phyloP scores from a whole-genome alignment of 2,329 filamentous ascomycete genomes.

The Pseudogymnoascus sp. region DNA sequence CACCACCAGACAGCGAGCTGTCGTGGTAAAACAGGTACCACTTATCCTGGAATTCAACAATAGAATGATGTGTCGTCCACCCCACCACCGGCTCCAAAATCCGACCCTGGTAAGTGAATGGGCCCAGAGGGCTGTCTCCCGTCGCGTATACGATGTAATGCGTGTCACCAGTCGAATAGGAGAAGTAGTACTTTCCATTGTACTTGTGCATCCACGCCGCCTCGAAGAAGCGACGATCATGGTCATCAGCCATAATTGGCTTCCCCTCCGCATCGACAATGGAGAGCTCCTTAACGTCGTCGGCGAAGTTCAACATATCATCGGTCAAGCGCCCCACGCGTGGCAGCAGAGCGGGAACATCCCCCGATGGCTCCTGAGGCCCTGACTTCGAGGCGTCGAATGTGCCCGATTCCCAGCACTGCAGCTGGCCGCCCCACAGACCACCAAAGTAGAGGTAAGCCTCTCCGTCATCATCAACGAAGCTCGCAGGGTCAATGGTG shows the following conservation, averaged over 20 bases:
- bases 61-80: slow-evolving; percentile 76
- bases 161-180: slow-evolving; percentile 70
- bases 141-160: slow-evolving; percentile 66
- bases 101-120: slow-evolving; percentile 63
- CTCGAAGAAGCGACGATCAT: slow-evolving; percentile 71
- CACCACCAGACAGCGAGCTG: slow-evolving; percentile 57
- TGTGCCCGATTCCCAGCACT: slow-evolving; percentile 56
- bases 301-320: slow-evolving; percentile 58
- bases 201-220: slow-evolving; percentile 74
- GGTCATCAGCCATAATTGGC: slow-evolving; percentile 57
- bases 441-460: slow-evolving; percentile 71
- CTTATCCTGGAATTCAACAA: slow-evolving; percentile 62
- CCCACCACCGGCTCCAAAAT: slow-evolving; percentile 70
- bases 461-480: slow-evolving; percentile 63
- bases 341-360: slow-evolving; percentile 52
- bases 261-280: slow-evolving; percentile 57
- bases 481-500: slow-evolving; percentile 68
- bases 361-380: slow-evolving; percentile 52
- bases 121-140: slow-evolving; percentile 56
- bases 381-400: slow-evolving; percentile 50
- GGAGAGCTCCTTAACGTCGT: slow-evolving; percentile 48
- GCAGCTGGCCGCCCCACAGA: slow-evolving; percentile 72
- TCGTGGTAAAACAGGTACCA: slow-evolving; percentile 77
- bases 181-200: slow-evolving; percentile 63
- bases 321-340: slow-evolving; percentile 56